These are phyloP conservation scores for Leishmania mexicana DNA, from an alignment of 208 protist genomes.

Conservation along the genomic window DNA sequence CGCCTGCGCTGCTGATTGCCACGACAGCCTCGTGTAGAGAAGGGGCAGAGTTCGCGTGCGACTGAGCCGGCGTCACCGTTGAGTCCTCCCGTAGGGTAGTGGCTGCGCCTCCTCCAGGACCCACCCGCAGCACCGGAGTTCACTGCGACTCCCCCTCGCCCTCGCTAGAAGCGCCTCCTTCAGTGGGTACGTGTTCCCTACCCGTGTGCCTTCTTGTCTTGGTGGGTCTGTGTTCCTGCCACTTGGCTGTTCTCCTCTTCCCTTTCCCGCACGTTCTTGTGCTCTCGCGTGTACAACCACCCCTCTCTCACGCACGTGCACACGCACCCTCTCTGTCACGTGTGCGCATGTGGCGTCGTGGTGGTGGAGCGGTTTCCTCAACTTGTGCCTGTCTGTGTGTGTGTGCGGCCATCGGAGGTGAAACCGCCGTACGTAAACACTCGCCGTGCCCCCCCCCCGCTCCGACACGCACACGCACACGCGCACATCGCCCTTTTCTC, in stretches of 20 bases:
- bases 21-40: not conserved
- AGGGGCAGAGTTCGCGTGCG: not conserved
- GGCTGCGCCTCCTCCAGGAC: not conserved
- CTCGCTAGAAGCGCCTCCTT: not conserved
- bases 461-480: not conserved
- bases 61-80: not conserved
- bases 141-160: not conserved
- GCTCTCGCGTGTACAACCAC: too few relatives aligned
- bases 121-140: not conserved
- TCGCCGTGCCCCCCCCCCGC: not conserved
- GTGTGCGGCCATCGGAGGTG: not conserved
- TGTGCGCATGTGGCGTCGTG: too few relatives aligned
- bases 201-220: not conserved
- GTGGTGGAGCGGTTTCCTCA: too few relatives aligned
- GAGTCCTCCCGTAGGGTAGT: not conserved
- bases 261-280: too few relatives aligned
- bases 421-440: not conserved
- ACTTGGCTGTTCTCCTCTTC: not conserved
- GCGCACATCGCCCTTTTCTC: too few relatives aligned
- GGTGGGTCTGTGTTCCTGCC: not conserved
- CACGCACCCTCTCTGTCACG: too few relatives aligned
- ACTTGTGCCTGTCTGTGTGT: not conserved
- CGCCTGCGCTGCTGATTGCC: not conserved
- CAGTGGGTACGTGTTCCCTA: not conserved
- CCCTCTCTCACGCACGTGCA: not conserved